phyloP scores from a whole-genome alignment of 306 rosid genomes.

The Vigna reflexopilosa region DNA sequence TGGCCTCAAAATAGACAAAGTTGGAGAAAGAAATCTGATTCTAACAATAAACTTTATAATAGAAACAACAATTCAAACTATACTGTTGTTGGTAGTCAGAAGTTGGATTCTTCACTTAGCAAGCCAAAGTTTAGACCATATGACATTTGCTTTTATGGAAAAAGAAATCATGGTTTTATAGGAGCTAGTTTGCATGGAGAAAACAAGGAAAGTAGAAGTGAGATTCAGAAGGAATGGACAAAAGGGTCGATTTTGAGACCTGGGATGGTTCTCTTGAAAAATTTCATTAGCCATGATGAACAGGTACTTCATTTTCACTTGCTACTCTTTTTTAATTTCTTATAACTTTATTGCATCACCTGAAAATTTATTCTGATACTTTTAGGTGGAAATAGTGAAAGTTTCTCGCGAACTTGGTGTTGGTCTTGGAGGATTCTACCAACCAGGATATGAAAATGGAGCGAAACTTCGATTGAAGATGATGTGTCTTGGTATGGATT shows the following conservation, averaged over 20 bases:
- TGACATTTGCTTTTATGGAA: slow-evolving; percentile 54
- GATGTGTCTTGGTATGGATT: slow-evolving; percentile 80
- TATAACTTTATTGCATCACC: background rate
- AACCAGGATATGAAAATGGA: slow-evolving; percentile 64
- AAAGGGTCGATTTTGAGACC: slow-evolving; percentile 51
- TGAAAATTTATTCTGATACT: background rate
- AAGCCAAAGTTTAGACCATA: slow-evolving; percentile 16
- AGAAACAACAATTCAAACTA: background rate
- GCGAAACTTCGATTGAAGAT: slow-evolving; percentile 68
- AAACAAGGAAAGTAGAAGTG: slow-evolving; percentile 23
- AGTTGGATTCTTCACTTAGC: background rate
- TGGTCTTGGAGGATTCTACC: slow-evolving; percentile 80
- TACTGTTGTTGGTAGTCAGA: background rate
- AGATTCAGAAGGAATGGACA: background rate
- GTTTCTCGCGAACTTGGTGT: slow-evolving; percentile 57
- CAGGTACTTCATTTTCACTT: slow-evolving; percentile 55
- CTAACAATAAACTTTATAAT: background rate
- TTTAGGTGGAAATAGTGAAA: slow-evolving; percentile 59
- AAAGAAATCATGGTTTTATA: background rate
- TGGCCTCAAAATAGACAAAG: background rate
- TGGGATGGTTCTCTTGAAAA: slow-evolving; percentile 73
- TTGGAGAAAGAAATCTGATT: slow-evolving; percentile 38
- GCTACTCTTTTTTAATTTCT: background rate
- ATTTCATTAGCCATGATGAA: slow-evolving; percentile 45
- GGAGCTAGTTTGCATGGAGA: slow-evolving; percentile 8